phyloP scores from a whole-genome alignment of 2,329 filamentous ascomycete species.

The Claviceps maximensis region DNA sequence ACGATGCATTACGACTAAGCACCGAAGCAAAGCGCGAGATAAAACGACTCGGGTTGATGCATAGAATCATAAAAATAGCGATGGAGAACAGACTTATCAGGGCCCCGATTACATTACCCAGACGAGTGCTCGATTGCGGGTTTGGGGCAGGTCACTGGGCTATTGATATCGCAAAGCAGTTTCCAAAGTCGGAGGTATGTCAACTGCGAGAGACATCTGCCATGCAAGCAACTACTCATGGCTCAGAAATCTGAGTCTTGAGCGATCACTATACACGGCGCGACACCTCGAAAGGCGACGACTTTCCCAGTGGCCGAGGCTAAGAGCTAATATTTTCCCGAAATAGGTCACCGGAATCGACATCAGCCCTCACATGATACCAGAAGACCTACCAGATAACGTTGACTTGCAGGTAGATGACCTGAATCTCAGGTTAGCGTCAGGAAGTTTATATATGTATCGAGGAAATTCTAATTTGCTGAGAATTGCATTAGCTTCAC shows the following conservation, averaged over 20 bases:
- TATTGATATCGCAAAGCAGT: conserved; percentile 48
- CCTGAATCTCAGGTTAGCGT: conserved; percentile 46
- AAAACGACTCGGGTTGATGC: conserved; percentile 49
- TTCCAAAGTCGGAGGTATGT: conserved; percentile 50
- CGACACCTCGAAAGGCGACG: not conserved
- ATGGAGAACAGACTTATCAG: conserved; percentile 59
- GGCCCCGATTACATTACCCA: conserved; percentile 45
- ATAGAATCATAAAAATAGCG: conserved; percentile 46
- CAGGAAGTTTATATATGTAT: not conserved
- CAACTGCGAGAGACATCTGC: not conserved
- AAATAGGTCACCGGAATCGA: conserved; percentile 56
- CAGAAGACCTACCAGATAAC: conserved; percentile 51
- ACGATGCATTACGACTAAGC: not conserved
- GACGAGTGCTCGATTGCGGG: conserved; percentile 57
- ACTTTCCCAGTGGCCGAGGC: not conserved
- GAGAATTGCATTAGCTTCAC: conserved; percentile 36
- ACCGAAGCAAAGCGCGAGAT: conserved; percentile 44
- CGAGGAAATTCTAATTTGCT: not conserved
- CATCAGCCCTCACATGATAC: conserved; percentile 56
- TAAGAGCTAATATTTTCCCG: not conserved
- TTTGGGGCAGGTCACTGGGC: conserved; percentile 63
- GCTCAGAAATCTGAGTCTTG: not conserved
- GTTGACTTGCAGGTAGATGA: conserved; percentile 61
- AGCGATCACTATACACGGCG: not conserved
- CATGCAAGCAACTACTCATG: not conserved